Conservation (phyloP, 768 basidiomycete genomes). For the Neoboletus brunneissimus region DNA sequence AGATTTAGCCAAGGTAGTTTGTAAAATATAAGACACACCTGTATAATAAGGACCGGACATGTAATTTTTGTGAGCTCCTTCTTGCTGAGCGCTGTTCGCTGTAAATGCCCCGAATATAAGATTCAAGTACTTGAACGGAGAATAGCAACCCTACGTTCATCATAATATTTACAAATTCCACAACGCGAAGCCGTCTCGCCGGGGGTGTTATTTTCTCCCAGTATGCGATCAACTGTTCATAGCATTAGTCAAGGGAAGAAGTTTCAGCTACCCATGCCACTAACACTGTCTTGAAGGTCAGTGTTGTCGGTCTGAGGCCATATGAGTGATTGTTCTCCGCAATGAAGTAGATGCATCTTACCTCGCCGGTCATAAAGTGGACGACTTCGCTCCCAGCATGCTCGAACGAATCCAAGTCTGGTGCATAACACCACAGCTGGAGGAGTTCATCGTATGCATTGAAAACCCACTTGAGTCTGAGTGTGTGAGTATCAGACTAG, state of each 20-base stretch:
- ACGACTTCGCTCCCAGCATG: slow-evolving; percentile 61
- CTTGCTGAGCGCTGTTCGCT: slow-evolving; percentile 56
- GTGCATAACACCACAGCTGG: slow-evolving; percentile 60
- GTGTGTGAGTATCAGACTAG: slow-evolving; percentile 1
- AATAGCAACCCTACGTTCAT: slow-evolving; percentile 49
- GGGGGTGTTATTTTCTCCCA: slow-evolving; percentile 63
- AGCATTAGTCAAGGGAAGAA: slow-evolving; percentile 9
- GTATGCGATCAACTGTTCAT: slow-evolving; percentile 55
- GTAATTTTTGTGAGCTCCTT: slow-evolving; percentile 51
- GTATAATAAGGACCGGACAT: slow-evolving; percentile 66
- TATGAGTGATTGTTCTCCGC: slow-evolving; percentile 1
- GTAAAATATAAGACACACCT: slow-evolving; percentile 40
- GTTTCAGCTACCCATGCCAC: slow-evolving; percentile 17
- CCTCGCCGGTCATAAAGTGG: slow-evolving; percentile 53
- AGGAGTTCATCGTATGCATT: slow-evolving; percentile 63
- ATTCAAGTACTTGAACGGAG: not conserved
- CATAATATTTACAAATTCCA: slow-evolving; percentile 53
- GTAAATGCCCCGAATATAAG: not conserved
- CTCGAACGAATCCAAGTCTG: slow-evolving; percentile 66
- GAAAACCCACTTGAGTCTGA: slow-evolving; percentile 57
- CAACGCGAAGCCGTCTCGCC: slow-evolving; percentile 45
- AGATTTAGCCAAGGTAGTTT: not conserved
- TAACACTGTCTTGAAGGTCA: slow-evolving; percentile 65
- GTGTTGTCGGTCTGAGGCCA: slow-evolving; percentile 30
- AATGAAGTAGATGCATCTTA: slow-evolving; percentile 32